phyloP scores from a whole-genome alignment of 2,329 filamentous ascomycete genomes.

The Sordariomycetes sp. region DNA sequence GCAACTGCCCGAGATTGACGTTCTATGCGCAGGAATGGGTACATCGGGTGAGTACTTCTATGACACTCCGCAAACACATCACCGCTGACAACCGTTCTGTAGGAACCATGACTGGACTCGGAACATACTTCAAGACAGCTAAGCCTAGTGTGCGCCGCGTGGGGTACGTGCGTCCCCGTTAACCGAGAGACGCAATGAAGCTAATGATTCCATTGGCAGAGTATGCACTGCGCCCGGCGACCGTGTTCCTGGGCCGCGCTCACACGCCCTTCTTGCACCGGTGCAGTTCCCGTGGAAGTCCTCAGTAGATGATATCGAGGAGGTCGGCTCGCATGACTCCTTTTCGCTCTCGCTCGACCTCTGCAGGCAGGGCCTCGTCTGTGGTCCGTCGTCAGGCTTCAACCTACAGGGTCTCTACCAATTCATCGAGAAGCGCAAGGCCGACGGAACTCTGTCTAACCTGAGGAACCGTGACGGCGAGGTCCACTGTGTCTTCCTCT shows the following conservation, averaged over 20 bases:
- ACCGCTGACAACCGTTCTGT: neutral
- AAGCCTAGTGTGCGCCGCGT: conserved; percentile 32
- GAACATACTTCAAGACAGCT: conserved; percentile 32
- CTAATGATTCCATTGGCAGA: conserved; percentile 9
- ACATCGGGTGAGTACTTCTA: conserved; percentile 21
- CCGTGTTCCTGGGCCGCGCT: conserved; percentile 44
- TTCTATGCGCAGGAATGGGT: conserved; percentile 42
- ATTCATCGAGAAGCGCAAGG: conserved; percentile 33
- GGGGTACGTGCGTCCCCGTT: conserved; percentile 2
- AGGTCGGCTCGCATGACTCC: conserved; percentile 40
- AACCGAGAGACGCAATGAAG: neutral
- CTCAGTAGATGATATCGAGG: conserved; percentile 39
- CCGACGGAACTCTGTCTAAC: conserved; percentile 24
- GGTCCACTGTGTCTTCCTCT: conserved; percentile 43
- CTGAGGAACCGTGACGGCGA: conserved; percentile 29
- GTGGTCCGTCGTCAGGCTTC: conserved; percentile 47
- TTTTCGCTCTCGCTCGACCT: conserved; percentile 38
- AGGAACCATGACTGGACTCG: conserved; percentile 31
- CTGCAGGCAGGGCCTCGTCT: conserved; percentile 42
- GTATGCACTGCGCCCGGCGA: conserved; percentile 45
- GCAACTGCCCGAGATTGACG: conserved; percentile 40
- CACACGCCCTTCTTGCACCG: conserved; percentile 31
- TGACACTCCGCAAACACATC: neutral
- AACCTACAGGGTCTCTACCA: conserved; percentile 38
- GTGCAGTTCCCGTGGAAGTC: conserved; percentile 44